These are phyloP conservation scores for Termitomyces sp. DNA, from an alignment of 768 basidiomycete genomes.

Conservation along the genomic window DNA sequence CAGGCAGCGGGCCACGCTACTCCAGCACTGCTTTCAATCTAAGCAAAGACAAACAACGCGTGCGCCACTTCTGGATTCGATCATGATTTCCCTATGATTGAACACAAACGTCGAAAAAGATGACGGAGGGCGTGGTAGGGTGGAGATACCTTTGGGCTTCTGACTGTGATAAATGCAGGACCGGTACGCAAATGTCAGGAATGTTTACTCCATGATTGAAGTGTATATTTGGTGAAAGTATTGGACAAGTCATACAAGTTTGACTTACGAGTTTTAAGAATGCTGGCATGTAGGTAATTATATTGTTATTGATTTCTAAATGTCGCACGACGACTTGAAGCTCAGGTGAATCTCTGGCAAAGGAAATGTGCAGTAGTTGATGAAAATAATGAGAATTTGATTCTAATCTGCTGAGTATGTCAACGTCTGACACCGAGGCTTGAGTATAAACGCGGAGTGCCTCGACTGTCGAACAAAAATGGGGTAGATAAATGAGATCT, in stretches of 20 bases:
- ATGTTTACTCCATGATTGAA: background rate
- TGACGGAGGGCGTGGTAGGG: background rate
- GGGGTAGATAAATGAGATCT: conserved; percentile 8
- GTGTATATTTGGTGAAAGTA: background rate
- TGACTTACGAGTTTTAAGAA: background rate
- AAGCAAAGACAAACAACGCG: conserved; percentile 11
- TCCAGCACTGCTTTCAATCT: background rate
- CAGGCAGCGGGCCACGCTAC: too few species aligned
- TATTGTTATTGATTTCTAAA: too few species aligned
- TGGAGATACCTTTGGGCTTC: background rate
- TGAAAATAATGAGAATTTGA: background rate
- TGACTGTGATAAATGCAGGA: background rate
- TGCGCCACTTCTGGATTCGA: conserved; percentile 4
- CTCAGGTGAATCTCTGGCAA: background rate
- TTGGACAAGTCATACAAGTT: background rate
- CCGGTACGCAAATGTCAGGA: background rate
- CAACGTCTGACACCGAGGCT: background rate
- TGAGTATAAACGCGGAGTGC: background rate
- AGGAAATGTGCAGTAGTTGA: background rate
- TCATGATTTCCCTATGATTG: background rate
- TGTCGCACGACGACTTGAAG: too few species aligned
- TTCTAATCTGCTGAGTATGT: background rate
- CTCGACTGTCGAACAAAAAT: conserved; percentile 1
- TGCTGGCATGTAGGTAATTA: background rate
- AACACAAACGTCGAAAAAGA: background rate